These are phyloP conservation scores for Gracilaria caudata DNA, from an alignment of 23 red algal genomes.

Conservation along the genomic window DNA sequence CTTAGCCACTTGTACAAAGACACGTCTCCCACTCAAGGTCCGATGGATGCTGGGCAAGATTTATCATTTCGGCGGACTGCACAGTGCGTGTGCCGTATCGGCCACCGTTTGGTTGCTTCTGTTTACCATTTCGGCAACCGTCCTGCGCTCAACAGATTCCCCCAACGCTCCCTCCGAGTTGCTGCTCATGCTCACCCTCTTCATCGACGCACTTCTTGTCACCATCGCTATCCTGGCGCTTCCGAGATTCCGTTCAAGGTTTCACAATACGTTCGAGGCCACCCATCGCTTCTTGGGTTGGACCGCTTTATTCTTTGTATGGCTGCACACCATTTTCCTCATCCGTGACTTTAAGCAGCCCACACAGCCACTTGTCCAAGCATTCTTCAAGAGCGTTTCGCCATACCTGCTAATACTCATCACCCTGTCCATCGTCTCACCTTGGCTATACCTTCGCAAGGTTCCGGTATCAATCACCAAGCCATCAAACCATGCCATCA, in stretches of 20 bases:
- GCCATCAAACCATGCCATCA: slow-evolving; percentile 27
- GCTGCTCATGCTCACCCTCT: slow-evolving; percentile 18
- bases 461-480: slow-evolving; percentile 27
- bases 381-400: slow-evolving; percentile 22
- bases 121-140: slow-evolving; percentile 4
- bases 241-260: slow-evolving; percentile 11
- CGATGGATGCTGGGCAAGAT: slow-evolving; percentile 45
- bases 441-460: slow-evolving; percentile 23
- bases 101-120: slow-evolving; percentile 29
- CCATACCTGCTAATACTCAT: slow-evolving; percentile 22
- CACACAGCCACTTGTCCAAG: not conserved
- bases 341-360: slow-evolving; percentile 26
- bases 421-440: slow-evolving; percentile 16
- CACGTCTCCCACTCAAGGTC: slow-evolving; percentile 4
- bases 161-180: not conserved
- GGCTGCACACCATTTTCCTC: slow-evolving; percentile 24
- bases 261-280: slow-evolving; percentile 36
- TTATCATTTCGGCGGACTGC: slow-evolving; percentile 32
- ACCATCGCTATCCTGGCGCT: slow-evolving; percentile 14
- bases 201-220: slow-evolving; percentile 20
- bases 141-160: not conserved
- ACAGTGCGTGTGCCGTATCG: slow-evolving; percentile 33
- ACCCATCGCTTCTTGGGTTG: slow-evolving; percentile 43
- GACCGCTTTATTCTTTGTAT: slow-evolving; percentile 13
- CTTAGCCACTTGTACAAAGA: slow-evolving; percentile 17